Conservation (phyloP, 768 basidiomycete species). For the Mycena haematopus region DNA sequence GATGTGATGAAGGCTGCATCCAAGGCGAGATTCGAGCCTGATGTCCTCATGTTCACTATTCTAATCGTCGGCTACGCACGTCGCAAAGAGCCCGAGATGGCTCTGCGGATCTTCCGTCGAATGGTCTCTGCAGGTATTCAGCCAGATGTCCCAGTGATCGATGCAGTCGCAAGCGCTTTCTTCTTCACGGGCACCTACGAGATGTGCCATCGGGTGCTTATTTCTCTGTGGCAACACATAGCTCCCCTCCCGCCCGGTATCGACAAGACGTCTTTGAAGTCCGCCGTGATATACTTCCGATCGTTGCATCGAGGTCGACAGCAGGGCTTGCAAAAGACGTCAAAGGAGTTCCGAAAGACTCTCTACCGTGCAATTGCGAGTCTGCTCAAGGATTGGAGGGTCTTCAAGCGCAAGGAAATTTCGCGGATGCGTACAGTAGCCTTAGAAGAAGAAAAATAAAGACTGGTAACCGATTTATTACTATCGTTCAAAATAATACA, state of each 20-base stretch:
- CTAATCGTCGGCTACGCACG: slow-evolving; percentile 76
- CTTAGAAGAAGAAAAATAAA: slow-evolving; percentile 5
- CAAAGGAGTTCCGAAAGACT: slow-evolving; percentile 41
- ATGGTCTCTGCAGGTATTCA: slow-evolving; percentile 68
- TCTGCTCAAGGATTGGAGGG: slow-evolving; percentile 25
- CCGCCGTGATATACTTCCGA: slow-evolving; percentile 57
- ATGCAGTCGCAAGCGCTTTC: slow-evolving; percentile 74
- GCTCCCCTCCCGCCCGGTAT: slow-evolving; percentile 64
- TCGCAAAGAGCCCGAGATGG: slow-evolving; percentile 58
- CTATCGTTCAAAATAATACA: slow-evolving; percentile 17
- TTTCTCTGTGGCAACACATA: slow-evolving; percentile 69
- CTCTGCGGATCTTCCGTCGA: slow-evolving; percentile 59
- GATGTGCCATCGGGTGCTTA: slow-evolving; percentile 59
- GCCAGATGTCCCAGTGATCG: slow-evolving; percentile 76
- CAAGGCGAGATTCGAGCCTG: slow-evolving; percentile 58
- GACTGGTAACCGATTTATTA: slow-evolving; percentile 2
- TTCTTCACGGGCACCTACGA: slow-evolving; percentile 59
- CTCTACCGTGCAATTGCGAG: slow-evolving; percentile 45
- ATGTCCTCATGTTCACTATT: slow-evolving; percentile 77
- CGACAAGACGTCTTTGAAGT: slow-evolving; percentile 48
- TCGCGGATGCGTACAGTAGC: not conserved
- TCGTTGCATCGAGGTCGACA: slow-evolving; percentile 37
- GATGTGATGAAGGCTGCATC: slow-evolving; percentile 59
- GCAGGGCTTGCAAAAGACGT: slow-evolving; percentile 32
- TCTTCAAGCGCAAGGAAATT: slow-evolving; percentile 4